Evolutionary conservation across 2,329 filamentous ascomycete species (phyloP).

Genomic region (Fusarium coffeatum): DNA sequence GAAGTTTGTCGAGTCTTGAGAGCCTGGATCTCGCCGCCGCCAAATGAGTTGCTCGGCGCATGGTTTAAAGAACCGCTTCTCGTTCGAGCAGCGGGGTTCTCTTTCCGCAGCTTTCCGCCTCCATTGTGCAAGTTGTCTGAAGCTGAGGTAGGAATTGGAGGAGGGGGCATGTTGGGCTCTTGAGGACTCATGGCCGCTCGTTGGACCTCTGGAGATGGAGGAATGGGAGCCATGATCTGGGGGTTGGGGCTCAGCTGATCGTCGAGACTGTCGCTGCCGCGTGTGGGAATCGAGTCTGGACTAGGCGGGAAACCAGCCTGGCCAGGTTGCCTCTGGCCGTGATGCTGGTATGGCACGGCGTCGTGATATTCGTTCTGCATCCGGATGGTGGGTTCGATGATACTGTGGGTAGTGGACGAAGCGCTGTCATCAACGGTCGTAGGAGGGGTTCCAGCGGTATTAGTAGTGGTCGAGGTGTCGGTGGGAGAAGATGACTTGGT

Average conservation of each 20-base stretch:
- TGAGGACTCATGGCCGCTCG: constrained; percentile 41
- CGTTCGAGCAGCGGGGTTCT: constrained; percentile 43
- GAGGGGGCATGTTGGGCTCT: constrained; percentile 34
- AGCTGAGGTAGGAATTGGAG: constrained; percentile 23
- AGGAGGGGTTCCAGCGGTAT: constrained; percentile 34
- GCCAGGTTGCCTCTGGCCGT: constrained; percentile 15
- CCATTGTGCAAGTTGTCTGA: constrained; percentile 36
- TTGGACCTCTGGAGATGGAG: constrained; percentile 46
- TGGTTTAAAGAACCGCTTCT: constrained; percentile 52
- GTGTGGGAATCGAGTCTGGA: constrained; percentile 19
- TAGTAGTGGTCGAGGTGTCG: constrained; percentile 40
- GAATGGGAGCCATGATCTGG: constrained; percentile 47
- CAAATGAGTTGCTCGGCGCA: constrained; percentile 15
- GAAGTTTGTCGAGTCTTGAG: constrained; percentile 47
- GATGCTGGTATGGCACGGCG: constrained; percentile 25
- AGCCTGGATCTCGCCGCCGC: constrained; percentile 31
- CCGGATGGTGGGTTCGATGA: constrained; percentile 39
- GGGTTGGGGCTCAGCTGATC: constrained; percentile 40
- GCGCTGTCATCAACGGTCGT: constrained; percentile 43
- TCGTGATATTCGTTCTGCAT: constrained; percentile 38
- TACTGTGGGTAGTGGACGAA: constrained; percentile 41
- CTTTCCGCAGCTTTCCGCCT: constrained; percentile 50
- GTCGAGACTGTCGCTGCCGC: constrained; percentile 34
- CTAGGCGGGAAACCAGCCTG: constrained; percentile 32
- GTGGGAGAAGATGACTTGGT: constrained; percentile 46